Base-by-base conservation (phyloP, 2,329 filamentous ascomycete species). In the Alternaria arborescens region DNA sequence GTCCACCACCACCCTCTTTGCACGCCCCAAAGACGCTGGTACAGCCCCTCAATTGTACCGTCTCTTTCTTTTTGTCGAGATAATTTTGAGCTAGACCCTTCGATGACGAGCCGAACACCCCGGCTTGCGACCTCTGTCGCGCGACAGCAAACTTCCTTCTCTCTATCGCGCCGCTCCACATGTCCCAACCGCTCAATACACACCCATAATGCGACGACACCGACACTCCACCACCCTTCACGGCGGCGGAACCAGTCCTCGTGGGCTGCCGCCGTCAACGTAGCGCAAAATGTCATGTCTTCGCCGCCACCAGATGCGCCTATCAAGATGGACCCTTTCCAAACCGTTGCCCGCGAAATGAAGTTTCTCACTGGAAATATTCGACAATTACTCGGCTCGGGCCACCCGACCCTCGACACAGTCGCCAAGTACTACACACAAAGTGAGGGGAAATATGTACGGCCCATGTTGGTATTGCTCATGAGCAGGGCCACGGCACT, bases 401-500 rank as follows among this genome's bases (percentile, higher is more conserved):
- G 94, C 6, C 94, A 99, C 76, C 95, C 95, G 0, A 93, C 94
- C 46, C 86, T 99, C 61, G 95, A 98, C 76, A 94, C 92, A 42
- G 94, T 94, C 28, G 93, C 95, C 53, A 99, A 99, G 81, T 99
- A 99, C 84, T 99, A 99, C 79, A 97, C 95, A 22, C 91, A 94
- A 73, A 92, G 92, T 61, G 93, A 98, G 83, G 95, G 95, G 65
- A 99, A 99, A 83, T 95, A 98, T 80, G 90, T 99, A 70, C 90
- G 95, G 68, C 95, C 95, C 30, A 87, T 97, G 79, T 91, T 99
- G 62, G 94, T 99, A 30, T 87, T 99, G 64, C 88, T 99, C 72
- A 98, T 99, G 94, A 94, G 94, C 64, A 88, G 94, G 76, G 95
- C 95, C 5, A 97, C 94, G 1, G 88, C 93, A n/a, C 82, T 93